Evolutionary conservation across 305 asterid genomes (phyloP), one percentile per base, ranked within the genome.

Genomic region (Fraxinus nigra): DNA sequence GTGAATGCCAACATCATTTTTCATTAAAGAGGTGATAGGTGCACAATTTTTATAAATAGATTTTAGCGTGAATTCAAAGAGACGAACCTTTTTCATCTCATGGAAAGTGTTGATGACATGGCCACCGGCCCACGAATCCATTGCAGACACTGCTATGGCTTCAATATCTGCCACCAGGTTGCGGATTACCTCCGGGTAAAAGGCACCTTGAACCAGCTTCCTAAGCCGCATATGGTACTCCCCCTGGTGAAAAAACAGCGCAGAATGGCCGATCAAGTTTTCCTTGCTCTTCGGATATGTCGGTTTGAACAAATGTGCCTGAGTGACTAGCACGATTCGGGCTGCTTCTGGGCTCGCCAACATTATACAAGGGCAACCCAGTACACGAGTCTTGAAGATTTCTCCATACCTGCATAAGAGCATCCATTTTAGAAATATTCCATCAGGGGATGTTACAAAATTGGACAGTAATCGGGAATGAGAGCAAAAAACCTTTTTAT

Each of bases 261-360:
- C 98, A 8, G 88, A 86, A 0, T 93, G 94, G 33, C 99, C 99
- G 70, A 95, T 92, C 84, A 95, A 79, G 2, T 43, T 81, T 46
- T 95, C 98, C 86, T 94, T 94, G 83, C 97, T 92, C 84, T 84
- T 92, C 0, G 98, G 99, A 80, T 92, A 95, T 0, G 98, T 92
- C 8, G 99, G 99, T 88, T 89, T 94, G 93, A 95, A 95, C 84
- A 95, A 88, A 59, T 90, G 85, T 1, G 98, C 91, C 65, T 88
- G 89, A 1, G 82, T 91, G 2, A 91, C 90, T 11, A 95, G 85
- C 54, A 95, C 97, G 72, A 95, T 92, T 38, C 97, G 88, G 76
- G 95, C 97, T 5, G 98, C 99, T 0, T 94, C 99, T 3, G 98
- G 99, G 85, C 97, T 92, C 0, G 99, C 91, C 83, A 94, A 73